Evolutionary conservation across 2,329 filamentous ascomycete genomes (phyloP).

Genomic region (Pseudocercospora crystallina): DNA sequence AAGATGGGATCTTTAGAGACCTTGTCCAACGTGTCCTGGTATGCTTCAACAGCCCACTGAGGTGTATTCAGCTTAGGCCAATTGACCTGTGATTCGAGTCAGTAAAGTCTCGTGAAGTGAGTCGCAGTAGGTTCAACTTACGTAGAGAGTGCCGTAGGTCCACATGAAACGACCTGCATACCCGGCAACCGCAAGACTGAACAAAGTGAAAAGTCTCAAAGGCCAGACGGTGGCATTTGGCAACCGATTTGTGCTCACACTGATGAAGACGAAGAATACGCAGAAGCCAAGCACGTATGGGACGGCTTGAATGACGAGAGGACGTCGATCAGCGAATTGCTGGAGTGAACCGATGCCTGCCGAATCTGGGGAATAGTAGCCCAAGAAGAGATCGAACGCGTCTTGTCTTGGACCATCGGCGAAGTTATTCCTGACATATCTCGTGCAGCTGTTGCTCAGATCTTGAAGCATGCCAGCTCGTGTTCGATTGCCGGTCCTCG

Average conservation of each 20-base stretch:
- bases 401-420: conserved; percentile 90
- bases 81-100: conserved; percentile 68
- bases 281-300: conserved; percentile 88
- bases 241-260: conserved; percentile 67
- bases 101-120: not conserved
- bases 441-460: conserved; percentile 79
- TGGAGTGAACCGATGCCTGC: conserved; percentile 69
- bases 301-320: conserved; percentile 85
- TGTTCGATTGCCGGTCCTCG: conserved; percentile 86
- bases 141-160: conserved; percentile 86
- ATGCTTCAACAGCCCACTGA: conserved; percentile 81
- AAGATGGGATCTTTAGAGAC: conserved; percentile 80
- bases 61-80: conserved; percentile 96
- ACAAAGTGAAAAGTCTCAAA: conserved; percentile 74
- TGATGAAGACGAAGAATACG: conserved; percentile 77
- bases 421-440: conserved; percentile 94
- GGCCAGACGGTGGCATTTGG: conserved; percentile 78
- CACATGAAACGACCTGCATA: conserved; percentile 78
- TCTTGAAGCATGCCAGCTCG: conserved; percentile 83
- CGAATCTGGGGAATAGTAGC: conserved; percentile 74
- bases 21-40: conserved; percentile 79
- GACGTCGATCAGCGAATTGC: conserved; percentile 81
- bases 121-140: conserved; percentile 56
- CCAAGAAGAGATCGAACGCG: conserved; percentile 91
- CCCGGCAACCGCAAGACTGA: conserved; percentile 69